Conservation (phyloP, 768 basidiomycete genomes). For the Kwoniella heveanensis region DNA sequence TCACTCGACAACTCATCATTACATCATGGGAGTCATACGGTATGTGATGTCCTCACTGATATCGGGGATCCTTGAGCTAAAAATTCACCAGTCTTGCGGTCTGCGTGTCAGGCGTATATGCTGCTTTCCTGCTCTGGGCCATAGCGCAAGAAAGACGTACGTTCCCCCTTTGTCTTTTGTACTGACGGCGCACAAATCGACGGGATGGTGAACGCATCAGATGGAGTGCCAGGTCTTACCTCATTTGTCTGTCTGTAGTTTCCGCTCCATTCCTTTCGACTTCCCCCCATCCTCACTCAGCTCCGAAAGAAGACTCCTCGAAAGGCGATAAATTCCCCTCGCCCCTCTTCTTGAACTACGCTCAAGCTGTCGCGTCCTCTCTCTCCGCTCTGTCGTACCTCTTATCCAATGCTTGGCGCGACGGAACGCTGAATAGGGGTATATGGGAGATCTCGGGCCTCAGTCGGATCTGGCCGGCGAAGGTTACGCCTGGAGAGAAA, state of each 20-base stretch:
- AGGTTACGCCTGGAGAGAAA: background rate
- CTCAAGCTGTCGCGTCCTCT: conserved; percentile 50
- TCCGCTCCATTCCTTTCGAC: conserved; percentile 49
- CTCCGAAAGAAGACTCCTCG: conserved; percentile 21
- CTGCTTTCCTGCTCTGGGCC: conserved; percentile 90
- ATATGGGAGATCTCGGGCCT: conserved; percentile 29
- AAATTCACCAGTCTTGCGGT: conserved; percentile 59
- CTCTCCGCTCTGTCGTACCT: conserved; percentile 48
- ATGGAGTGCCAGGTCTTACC: too few relatives aligned
- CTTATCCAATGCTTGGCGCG: conserved; percentile 32
- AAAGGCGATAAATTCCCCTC: conserved; percentile 53
- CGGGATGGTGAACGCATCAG: too few relatives aligned
- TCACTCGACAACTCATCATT: too few relatives aligned
- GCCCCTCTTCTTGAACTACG: conserved; percentile 50
- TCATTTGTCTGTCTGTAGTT: conserved; percentile 25
- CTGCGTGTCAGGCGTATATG: conserved; percentile 86
- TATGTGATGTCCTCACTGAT: too few relatives aligned
- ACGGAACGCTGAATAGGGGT: conserved; percentile 21
- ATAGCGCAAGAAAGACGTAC: conserved; percentile 92
- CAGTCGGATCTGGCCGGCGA: conserved; percentile 12
- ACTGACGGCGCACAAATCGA: too few relatives aligned
- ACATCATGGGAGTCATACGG: conserved; percentile 1
- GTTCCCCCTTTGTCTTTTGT: conserved; percentile 2
- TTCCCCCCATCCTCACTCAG: conserved; percentile 24
- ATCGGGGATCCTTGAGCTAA: background rate